A percentile compares a stretch with the other conserved stretches of the same genome.
phyloP scores from a whole-genome alignment of 306 rosid genomes.

The Arachis hypogaea region DNA sequence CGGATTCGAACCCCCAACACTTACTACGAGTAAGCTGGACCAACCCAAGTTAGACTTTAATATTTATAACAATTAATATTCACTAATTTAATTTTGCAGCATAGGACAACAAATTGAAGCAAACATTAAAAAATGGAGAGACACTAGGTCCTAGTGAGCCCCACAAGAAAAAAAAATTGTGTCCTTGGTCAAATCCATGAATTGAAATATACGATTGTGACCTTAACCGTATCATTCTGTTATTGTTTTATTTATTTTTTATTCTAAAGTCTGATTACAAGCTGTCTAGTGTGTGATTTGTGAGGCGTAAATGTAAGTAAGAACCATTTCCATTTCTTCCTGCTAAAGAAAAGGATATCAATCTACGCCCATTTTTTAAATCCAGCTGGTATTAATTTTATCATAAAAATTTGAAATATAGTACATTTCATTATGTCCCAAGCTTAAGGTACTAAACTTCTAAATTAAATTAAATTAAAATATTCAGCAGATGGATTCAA shows the following conservation, averaged over 20 bases:
- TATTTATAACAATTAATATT: background rate
- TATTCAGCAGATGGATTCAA: no score
- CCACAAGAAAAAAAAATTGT: background rate
- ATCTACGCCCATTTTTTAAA: background rate
- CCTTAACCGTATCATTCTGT: constrained; percentile 6
- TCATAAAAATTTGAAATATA: background rate
- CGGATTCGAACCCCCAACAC: no score
- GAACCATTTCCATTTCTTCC: constrained; percentile 29
- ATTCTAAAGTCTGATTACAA: background rate
- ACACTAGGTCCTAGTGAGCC: background rate
- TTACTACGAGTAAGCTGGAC: no score
- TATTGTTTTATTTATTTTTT: background rate
- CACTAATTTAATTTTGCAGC: background rate
- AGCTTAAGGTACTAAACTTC: background rate
- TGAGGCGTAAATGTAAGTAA: constrained; percentile 12
- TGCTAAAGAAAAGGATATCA: constrained; percentile 33
- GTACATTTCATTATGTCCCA: background rate
- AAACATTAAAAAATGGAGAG: background rate
- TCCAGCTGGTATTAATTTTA: background rate
- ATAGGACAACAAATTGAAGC: background rate
- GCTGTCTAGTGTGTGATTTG: constrained; percentile 1
- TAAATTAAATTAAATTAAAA: background rate
- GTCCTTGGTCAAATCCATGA: background rate
- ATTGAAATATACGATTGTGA: constrained; percentile 1
- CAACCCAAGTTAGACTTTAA: no score